These are phyloP conservation scores for Pseudogymnoascus sp. DNA, from an alignment of 2,329 filamentous ascomycete species.

Conservation along the genomic window DNA sequence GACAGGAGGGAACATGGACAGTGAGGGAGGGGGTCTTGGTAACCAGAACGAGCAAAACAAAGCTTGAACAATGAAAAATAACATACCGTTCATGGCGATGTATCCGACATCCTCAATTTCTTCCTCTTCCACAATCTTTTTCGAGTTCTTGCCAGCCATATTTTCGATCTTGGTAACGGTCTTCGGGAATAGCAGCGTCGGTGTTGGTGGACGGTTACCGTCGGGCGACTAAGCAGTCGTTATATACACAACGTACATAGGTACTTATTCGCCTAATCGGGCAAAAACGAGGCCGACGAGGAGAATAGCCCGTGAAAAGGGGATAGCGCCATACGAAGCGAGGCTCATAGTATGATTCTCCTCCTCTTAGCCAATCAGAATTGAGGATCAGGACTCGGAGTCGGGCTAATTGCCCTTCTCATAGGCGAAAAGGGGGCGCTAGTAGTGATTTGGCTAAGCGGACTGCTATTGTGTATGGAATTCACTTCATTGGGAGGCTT, in stretches of 20 bases:
- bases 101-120: neutral
- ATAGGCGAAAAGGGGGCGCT: neutral
- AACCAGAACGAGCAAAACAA: neutral
- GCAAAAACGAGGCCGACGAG: neutral
- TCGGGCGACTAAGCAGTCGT: neutral
- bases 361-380: neutral
- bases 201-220: neutral
- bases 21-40: neutral
- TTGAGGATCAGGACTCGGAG: neutral
- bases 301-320: neutral
- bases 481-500: neutral
- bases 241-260: neutral
- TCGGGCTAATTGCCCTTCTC: neutral
- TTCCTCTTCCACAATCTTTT: neutral
- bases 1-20: neutral
- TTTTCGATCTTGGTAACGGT: neutral
- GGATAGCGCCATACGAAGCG: neutral
- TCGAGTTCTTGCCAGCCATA: neutral
- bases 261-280: neutral
- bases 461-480: neutral
- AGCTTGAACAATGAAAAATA: neutral
- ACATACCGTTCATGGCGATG: neutral
- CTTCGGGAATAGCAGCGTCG: neutral
- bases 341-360: neutral
- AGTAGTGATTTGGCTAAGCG: neutral